Percentiles rank a stretch among this genome's conserved stretches.
phyloP scores from a whole-genome alignment of 768 basidiomycete species.

The Trametes meyenii region DNA sequence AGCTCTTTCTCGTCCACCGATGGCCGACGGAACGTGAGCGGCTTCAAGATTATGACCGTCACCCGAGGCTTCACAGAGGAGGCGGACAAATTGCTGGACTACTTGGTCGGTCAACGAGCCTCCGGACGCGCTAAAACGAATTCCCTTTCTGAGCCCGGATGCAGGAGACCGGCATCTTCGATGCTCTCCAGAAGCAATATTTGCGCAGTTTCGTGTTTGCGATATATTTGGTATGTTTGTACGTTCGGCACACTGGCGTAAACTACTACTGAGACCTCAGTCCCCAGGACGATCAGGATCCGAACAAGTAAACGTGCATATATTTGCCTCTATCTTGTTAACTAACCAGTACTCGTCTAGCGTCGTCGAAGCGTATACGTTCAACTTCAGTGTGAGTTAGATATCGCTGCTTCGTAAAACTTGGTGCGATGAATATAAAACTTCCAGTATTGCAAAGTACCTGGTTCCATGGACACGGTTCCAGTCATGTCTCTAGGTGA shows the following conservation, averaged over 20 bases:
- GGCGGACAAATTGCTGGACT: constrained; percentile 81
- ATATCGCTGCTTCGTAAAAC: too few species aligned
- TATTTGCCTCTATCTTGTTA: constrained; percentile 22
- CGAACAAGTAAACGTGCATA: constrained; percentile 65
- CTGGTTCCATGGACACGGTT: constrained; percentile 59
- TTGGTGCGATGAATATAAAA: too few species aligned
- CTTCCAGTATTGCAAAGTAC: constrained; percentile 72
- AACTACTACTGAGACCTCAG: constrained; percentile 12
- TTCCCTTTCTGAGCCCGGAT: not conserved
- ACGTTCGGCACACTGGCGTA: not conserved
- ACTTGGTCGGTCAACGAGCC: constrained; percentile 55
- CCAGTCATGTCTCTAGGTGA: constrained; percentile 79
- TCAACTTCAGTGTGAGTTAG: constrained; percentile 70
- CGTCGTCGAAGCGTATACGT: constrained; percentile 87
- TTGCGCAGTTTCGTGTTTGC: constrained; percentile 85
- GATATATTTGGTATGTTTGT: constrained; percentile 68
- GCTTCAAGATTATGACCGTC: constrained; percentile 74
- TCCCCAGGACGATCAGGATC: constrained; percentile 77
- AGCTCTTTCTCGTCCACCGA: constrained; percentile 42
- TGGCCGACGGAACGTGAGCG: constrained; percentile 51
- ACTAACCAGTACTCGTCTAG: constrained; percentile 39
- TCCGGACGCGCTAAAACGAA: not conserved
- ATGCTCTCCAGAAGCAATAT: constrained; percentile 84
- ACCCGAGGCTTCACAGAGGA: constrained; percentile 80
- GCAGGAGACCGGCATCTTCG: constrained; percentile 85